phyloP scores from a whole-genome alignment of 768 basidiomycete genomes.

The Kwoniella sp. region DNA sequence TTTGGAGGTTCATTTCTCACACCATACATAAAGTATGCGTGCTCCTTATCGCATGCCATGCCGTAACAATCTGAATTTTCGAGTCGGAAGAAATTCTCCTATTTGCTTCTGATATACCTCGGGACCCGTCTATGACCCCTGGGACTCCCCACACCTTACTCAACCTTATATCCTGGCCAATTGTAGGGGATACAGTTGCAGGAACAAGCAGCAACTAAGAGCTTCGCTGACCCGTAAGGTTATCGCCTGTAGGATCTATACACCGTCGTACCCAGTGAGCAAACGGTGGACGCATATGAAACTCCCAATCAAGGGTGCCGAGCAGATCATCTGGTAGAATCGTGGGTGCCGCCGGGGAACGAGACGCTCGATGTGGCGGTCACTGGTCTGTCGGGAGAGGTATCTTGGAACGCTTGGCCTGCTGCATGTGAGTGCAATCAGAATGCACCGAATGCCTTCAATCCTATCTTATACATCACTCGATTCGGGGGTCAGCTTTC shows the following conservation, averaged over 20 bases:
- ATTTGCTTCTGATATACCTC: neutral
- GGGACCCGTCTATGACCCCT: neutral
- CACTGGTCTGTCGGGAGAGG: conserved; percentile 20
- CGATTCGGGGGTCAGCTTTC: too few species aligned
- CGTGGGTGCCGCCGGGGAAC: conserved; percentile 32
- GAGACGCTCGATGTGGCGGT: conserved; percentile 36
- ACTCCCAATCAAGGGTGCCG: conserved; percentile 24
- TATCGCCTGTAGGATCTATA: conserved; percentile 27
- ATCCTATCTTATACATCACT: too few species aligned
- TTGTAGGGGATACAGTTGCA: too few species aligned
- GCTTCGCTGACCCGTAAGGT: neutral
- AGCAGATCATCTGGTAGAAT: conserved; percentile 25
- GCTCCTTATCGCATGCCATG: neutral
- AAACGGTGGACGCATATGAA: conserved; percentile 25
- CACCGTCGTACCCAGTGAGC: conserved; percentile 31
- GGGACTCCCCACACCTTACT: too few species aligned
- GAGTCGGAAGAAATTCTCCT: neutral
- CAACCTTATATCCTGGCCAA: too few species aligned
- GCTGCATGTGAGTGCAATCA: conserved; percentile 27
- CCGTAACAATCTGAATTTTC: neutral
- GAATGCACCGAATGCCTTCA: too few species aligned
- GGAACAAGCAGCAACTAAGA: too few species aligned
- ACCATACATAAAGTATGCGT: neutral
- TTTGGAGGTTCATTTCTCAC: too few species aligned
- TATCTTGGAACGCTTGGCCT: conserved; percentile 44